Conservation (phyloP, 768 basidiomycete genomes). For the Mrakia hoshinonis region DNA sequence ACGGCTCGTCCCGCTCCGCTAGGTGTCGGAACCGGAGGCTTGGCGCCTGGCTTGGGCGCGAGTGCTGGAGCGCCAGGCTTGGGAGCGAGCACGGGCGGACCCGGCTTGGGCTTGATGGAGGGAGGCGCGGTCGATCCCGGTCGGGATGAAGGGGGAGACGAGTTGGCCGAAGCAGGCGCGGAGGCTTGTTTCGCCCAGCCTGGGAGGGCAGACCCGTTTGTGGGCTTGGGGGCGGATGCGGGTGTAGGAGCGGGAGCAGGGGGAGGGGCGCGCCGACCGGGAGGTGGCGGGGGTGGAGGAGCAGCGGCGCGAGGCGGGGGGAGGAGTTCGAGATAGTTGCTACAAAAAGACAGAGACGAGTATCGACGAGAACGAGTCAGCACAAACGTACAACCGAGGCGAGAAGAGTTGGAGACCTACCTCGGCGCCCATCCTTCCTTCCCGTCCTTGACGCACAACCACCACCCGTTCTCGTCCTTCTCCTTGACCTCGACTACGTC, state of each 20-base stretch:
- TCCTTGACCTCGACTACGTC: conserved; percentile 84
- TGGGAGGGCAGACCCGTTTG: too few relatives aligned
- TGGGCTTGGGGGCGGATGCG: conserved; percentile 35
- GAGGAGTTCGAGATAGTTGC: conserved; percentile 75
- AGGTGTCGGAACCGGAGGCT: conserved; percentile 53
- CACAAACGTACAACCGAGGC: neutral
- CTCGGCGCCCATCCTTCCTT: conserved; percentile 91
- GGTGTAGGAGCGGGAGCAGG: conserved; percentile 37
- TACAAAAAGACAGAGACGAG: neutral
- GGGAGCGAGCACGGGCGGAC: conserved; percentile 52
- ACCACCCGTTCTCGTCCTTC: conserved; percentile 95
- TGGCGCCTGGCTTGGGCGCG: conserved; percentile 42
- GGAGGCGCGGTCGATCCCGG: conserved; percentile 42
- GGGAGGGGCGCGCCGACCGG: conserved; percentile 45
- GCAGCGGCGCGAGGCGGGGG: conserved; percentile 53
- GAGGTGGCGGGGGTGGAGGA: conserved; percentile 59
- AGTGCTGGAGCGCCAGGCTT: conserved; percentile 45
- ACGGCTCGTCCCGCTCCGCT: too few relatives aligned
- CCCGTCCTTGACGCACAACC: conserved; percentile 78
- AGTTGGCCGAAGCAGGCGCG: conserved; percentile 50
- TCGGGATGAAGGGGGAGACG: conserved; percentile 31
- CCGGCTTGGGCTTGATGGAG: conserved; percentile 48
- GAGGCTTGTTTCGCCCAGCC: conserved; percentile 33
- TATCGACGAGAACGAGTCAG: neutral
- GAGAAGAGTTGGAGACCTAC: conserved; percentile 29